Conservation (phyloP, 2,329 filamentous ascomycete genomes). For the Penicillium hesseltinei region DNA sequence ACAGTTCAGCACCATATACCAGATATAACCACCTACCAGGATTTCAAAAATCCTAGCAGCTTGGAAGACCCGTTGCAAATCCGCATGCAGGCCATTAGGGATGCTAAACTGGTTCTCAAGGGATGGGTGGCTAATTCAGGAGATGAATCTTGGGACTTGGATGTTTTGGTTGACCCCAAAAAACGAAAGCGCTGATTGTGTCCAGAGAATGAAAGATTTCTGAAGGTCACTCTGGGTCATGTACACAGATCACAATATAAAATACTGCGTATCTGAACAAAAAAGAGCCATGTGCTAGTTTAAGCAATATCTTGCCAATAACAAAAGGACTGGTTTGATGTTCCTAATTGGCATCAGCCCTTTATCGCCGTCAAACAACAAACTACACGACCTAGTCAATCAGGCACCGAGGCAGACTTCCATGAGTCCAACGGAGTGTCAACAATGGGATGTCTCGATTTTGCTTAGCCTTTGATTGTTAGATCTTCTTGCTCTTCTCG, state of each 20-base stretch:
- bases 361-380: background rate
- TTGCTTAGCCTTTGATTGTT: background rate
- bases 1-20: background rate
- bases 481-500: background rate
- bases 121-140: slow-evolving; percentile 41
- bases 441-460: background rate
- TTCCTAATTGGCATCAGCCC: background rate
- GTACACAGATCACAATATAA: background rate
- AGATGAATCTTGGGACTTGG: slow-evolving; percentile 40
- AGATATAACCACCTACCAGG: slow-evolving; percentile 28
- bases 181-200: slow-evolving; percentile 28
- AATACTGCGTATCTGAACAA: background rate
- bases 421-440: background rate
- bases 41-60: slow-evolving; percentile 28
- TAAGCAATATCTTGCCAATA: background rate
- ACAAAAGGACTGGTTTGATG: background rate
- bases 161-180: slow-evolving; percentile 31
- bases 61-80: slow-evolving; percentile 13
- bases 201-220: background rate
- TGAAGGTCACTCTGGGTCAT: background rate
- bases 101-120: slow-evolving; percentile 33
- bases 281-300: background rate
- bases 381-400: background rate
- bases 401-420: background rate
- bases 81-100: slow-evolving; percentile 29